Conservation (phyloP, 179 eudicot genomes). For the Sideroxylon spinosum region DNA sequence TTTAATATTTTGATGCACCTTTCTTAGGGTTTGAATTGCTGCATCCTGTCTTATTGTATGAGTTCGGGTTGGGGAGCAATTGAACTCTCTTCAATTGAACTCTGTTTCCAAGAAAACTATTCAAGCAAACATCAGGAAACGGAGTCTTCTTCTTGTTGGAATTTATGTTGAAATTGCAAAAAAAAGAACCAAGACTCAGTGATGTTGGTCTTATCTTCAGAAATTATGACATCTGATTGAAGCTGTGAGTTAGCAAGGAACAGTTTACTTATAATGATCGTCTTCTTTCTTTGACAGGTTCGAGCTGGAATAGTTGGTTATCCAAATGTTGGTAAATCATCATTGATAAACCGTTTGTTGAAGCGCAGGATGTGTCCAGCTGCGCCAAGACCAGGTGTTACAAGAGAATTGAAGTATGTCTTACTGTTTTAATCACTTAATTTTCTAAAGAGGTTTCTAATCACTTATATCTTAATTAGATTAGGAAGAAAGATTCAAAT, state of each 20-base stretch:
- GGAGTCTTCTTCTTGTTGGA: background rate
- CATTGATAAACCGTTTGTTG: conserved; percentile 87
- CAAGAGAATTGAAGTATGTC: conserved; percentile 76
- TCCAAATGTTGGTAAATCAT: conserved; percentile 99
- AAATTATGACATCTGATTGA: background rate
- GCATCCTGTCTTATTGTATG: background rate
- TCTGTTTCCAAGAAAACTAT: background rate
- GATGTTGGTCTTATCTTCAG: background rate
- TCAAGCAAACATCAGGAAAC: background rate
- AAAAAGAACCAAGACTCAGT: background rate
- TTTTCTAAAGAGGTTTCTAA: background rate
- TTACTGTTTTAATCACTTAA: background rate
- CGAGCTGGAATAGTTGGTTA: conserved; percentile 98
- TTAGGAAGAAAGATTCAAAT: background rate
- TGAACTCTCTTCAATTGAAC: background rate
- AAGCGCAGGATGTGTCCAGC: conserved; percentile 94
- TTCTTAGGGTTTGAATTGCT: conserved; percentile 5
- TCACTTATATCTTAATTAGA: background rate
- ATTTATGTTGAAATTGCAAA: background rate
- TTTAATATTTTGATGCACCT: background rate
- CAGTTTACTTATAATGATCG: background rate
- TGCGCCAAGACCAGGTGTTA: conserved; percentile 98
- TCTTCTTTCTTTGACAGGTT: conserved; percentile 44
- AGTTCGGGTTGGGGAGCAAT: background rate
- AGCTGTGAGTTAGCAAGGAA: background rate